Evolutionary conservation across 768 basidiomycete species (phyloP).

Genomic region (Leccinum rimulosum): DNA sequence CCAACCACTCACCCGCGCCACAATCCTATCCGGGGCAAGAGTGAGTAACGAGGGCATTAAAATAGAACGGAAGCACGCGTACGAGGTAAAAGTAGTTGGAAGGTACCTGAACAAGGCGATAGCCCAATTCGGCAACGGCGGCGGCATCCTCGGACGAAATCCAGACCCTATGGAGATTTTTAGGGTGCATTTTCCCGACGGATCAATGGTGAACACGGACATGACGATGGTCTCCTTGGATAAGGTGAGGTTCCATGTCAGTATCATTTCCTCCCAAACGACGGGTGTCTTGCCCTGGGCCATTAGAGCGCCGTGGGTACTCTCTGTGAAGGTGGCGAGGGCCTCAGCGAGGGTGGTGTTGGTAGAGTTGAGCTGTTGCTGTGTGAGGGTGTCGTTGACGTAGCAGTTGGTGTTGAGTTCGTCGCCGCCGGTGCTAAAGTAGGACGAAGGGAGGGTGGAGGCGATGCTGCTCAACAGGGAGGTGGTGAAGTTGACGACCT

Average conservation of each 20-base stretch:
- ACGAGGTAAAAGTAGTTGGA: slow-evolving; percentile 55
- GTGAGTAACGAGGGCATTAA: not conserved
- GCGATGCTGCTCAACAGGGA: slow-evolving; percentile 54
- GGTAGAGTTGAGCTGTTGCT: slow-evolving; percentile 47
- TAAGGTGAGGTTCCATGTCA: slow-evolving; percentile 38
- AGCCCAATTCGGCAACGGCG: slow-evolving; percentile 39
- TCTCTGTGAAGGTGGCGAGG: slow-evolving; percentile 57
- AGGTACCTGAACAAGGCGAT: slow-evolving; percentile 46
- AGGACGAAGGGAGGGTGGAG: slow-evolving; percentile 48
- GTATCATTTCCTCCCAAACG: slow-evolving; percentile 74
- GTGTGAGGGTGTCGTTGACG: slow-evolving; percentile 55
- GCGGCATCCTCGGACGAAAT: slow-evolving; percentile 41
- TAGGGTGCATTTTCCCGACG: not conserved
- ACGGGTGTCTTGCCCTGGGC: slow-evolving; percentile 68
- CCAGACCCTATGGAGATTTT: slow-evolving; percentile 38
- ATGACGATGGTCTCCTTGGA: slow-evolving; percentile 43
- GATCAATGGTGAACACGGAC: slow-evolving; percentile 15
- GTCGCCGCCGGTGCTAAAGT: slow-evolving; percentile 82
- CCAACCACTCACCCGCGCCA: slow-evolving; percentile 49
- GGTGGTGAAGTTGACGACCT: slow-evolving; percentile 58
- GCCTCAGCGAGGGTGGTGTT: slow-evolving; percentile 62
- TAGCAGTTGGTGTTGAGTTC: slow-evolving; percentile 74
- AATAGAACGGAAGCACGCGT: not conserved
- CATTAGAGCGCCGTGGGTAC: slow-evolving; percentile 55
- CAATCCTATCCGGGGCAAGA: slow-evolving; percentile 34